Evolutionary conservation across 2,329 filamentous ascomycete genomes (phyloP), one percentile per base, ranked within the genome.

Genomic region (Pseudocercospora pini-densiflorae): DNA sequence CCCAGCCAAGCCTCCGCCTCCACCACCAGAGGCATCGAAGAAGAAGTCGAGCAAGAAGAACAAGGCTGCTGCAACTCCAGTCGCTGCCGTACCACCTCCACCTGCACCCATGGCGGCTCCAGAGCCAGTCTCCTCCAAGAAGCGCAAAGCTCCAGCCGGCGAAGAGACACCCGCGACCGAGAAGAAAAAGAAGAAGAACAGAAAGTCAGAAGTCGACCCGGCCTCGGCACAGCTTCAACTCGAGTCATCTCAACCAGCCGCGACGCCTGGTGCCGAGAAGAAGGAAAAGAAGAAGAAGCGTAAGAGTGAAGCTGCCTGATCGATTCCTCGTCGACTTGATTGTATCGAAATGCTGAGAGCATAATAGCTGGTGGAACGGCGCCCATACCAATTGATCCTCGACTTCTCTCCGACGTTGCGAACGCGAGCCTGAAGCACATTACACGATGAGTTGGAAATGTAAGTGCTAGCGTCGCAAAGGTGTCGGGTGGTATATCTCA

Each of bases 201-300:
- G 67, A 21, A 66, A 61, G 55, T 55, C 62, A 45, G 78, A 78
- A 36, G 75, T 58, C 33, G 71, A 70, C 14, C 70, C 61, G 14
- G 60, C 64, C 49, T 57, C 69, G 16, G 57, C 70, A 31, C 63
- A 61, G 33, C 55, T 65, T 14, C 62, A 65, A 31, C 27, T 68
- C 7, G 66, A 65, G 61, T 62, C 63, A 21, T 53, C 64, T 36
- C 64, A 71, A 45, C 27, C 66, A 9, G 69, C 67, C 47, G 62
- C 68, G n/a, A 66, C 64, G 2, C 59, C 64, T 9, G 68, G 64
- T 5, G 66, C 62, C 33, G 71, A 74, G 65, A 72, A 74, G 68
- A 73, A 74, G 68, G 73, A 75, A 67, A 74, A 75, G 71, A 76
- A 75, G 70, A 77, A 73, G 71, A 74, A 74, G 65, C 74, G 70